phyloP scores from a whole-genome alignment of 345 rosid genomes.

The Microcos paniculata region DNA sequence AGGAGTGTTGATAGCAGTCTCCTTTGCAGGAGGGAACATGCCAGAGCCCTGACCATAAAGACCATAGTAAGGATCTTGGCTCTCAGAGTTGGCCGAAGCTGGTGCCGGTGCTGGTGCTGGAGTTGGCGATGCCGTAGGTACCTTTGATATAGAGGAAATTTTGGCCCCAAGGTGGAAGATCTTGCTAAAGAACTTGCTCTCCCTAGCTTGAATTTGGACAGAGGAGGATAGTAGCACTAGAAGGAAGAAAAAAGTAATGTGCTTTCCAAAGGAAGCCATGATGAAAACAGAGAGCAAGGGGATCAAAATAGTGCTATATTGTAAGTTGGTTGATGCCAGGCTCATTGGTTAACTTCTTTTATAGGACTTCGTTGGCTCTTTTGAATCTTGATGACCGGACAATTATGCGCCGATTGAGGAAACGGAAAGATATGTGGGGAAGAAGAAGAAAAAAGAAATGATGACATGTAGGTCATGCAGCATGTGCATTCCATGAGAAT shows the following conservation, averaged over 20 bases:
- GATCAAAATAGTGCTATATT: background rate
- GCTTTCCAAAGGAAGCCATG: constrained; percentile 22
- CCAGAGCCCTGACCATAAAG: constrained; percentile 33
- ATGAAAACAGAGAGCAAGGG: background rate
- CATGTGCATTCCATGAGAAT: constrained; percentile 13
- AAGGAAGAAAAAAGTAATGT: constrained; percentile 20
- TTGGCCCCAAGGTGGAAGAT: constrained; percentile 13
- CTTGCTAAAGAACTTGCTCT: constrained; percentile 29
- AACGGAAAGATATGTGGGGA: background rate
- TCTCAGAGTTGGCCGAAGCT: background rate
- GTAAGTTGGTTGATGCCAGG: background rate
- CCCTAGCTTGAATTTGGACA: constrained; percentile 30
- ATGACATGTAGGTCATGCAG: background rate
- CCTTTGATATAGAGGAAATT: background rate
- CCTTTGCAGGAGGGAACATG: constrained; percentile 20
- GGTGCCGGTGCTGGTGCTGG: background rate
- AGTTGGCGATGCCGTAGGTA: constrained; percentile 5
- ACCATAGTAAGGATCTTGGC: constrained; percentile 25
- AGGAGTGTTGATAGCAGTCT: constrained; percentile 16
- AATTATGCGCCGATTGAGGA: constrained; percentile 15
- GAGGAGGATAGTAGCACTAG: constrained; percentile 6
- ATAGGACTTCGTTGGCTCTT: background rate
- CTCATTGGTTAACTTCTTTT: background rate
- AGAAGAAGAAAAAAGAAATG: background rate
- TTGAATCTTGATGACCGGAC: background rate